phyloP scores from a whole-genome alignment of 768 basidiomycete genomes.

The Pleurotus djamor region DNA sequence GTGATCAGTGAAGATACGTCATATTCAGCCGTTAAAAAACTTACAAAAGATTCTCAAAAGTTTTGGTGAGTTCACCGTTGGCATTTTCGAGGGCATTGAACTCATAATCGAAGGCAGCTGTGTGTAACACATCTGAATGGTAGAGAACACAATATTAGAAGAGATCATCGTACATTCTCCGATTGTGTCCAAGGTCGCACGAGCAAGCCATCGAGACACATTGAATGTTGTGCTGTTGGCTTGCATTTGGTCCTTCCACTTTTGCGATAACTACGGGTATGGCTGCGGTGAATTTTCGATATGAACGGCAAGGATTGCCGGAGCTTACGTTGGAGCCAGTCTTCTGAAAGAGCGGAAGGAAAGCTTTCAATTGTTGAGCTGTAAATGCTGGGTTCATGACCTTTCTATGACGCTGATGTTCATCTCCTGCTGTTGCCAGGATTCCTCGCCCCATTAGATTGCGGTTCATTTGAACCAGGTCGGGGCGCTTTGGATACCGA shows the following conservation, averaged over 20 bases:
- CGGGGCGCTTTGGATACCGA: constrained; percentile 20
- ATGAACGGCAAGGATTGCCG: neutral
- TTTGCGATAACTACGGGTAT: constrained; percentile 14
- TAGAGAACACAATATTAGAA: neutral
- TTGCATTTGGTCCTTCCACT: constrained; percentile 24
- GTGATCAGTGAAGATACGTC: neutral
- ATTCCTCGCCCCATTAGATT: constrained; percentile 22
- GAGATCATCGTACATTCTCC: constrained; percentile 38
- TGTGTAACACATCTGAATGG: neutral
- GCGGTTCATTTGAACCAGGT: constrained; percentile 13
- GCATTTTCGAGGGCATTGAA: constrained; percentile 49
- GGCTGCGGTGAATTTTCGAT: neutral
- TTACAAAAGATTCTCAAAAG: constrained; percentile 50
- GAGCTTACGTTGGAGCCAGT: constrained; percentile 20
- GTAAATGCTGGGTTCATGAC: constrained; percentile 25
- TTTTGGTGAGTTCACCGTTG: constrained; percentile 51
- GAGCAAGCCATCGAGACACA: constrained; percentile 47
- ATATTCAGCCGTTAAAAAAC: constrained; percentile 1
- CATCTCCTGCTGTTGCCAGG: constrained; percentile 17
- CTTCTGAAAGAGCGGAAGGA: constrained; percentile 21
- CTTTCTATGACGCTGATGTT: constrained; percentile 25
- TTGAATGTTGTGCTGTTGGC: constrained; percentile 27
- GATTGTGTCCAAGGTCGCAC: constrained; percentile 47
- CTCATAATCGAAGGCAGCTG: constrained; percentile 54
- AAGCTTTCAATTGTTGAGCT: constrained; percentile 12